These are phyloP conservation scores for Penicillium occitanis DNA, from an alignment of 2,329 filamentous ascomycete species.

Conservation along the genomic window DNA sequence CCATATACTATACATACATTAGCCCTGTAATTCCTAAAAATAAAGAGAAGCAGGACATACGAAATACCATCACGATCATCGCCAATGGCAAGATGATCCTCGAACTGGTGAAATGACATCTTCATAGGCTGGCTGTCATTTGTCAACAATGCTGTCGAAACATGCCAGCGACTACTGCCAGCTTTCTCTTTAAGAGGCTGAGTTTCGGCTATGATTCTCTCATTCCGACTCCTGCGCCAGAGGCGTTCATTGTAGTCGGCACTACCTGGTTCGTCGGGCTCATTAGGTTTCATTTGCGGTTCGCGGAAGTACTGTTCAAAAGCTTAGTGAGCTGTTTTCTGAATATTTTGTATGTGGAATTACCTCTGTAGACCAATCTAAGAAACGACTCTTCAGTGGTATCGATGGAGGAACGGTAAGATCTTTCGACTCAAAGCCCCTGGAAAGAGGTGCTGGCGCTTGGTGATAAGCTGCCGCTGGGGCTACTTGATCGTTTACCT, in stretches of 20 bases:
- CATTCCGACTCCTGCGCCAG: slow-evolving; percentile 90
- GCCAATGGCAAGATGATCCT: slow-evolving; percentile 89
- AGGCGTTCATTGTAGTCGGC: slow-evolving; percentile 93
- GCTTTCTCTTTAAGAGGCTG: slow-evolving; percentile 91
- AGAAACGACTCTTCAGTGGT: slow-evolving; percentile 77
- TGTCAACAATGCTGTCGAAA: slow-evolving; percentile 77
- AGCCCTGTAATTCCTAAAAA: slow-evolving; percentile 5
- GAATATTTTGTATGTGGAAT: slow-evolving; percentile 24
- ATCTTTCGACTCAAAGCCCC: slow-evolving; percentile 66
- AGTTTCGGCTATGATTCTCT: slow-evolving; percentile 85
- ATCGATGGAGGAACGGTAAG: slow-evolving; percentile 61
- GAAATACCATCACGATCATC: slow-evolving; percentile 88
- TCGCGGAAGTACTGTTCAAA: slow-evolving; percentile 78
- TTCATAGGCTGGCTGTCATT: slow-evolving; percentile 87
- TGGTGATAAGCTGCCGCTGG: slow-evolving; percentile 71
- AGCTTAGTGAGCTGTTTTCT: slow-evolving; percentile 13
- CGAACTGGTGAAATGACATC: slow-evolving; percentile 97
- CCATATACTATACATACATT: slow-evolving; percentile 63
- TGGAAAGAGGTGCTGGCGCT: slow-evolving; percentile 75
- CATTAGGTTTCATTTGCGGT: slow-evolving; percentile 95
- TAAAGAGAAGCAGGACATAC: slow-evolving; percentile 34
- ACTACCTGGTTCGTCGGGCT: slow-evolving; percentile 93
- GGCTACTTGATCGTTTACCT: slow-evolving; percentile 69
- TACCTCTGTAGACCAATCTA: slow-evolving; percentile 89
- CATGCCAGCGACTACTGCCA: slow-evolving; percentile 82